phyloP scores from a whole-genome alignment of 2,329 filamentous ascomycete species.

The Fusarium sp. region DNA sequence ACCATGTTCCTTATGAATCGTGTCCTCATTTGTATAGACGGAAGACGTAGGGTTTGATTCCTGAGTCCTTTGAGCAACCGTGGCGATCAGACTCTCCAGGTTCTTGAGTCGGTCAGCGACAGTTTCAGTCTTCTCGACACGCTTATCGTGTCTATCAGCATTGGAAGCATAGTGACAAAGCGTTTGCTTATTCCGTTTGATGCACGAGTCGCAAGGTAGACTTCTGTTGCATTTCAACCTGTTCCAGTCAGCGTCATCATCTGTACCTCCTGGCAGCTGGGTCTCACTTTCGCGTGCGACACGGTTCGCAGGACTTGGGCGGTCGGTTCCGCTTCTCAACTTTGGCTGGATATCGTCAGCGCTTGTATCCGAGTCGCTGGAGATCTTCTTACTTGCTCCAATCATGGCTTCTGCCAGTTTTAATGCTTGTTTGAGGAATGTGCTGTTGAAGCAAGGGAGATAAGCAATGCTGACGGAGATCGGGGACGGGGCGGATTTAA shows the following conservation, averaged over 20 bases:
- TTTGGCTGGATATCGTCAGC: background rate
- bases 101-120: constrained; percentile 43
- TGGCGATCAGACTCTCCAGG: constrained; percentile 44
- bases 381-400: background rate
- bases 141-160: constrained; percentile 32
- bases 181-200: constrained; percentile 35
- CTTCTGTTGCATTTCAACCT: constrained; percentile 49
- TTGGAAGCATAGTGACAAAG: constrained; percentile 47
- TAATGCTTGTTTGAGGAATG: background rate
- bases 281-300: constrained; percentile 47
- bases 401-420: background rate
- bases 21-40: rapidly evolving
- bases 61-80: constrained; percentile 5
- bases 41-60: background rate
- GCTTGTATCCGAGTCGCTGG: rapidly evolving
- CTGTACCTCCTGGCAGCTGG: background rate
- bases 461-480: constrained; percentile 1
- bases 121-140: background rate
- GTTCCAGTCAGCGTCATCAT: background rate
- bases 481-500: constrained; percentile 27
- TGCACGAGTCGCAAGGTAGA: constrained; percentile 48
- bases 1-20: rapidly evolving
- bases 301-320: constrained; percentile 50
- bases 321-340: constrained; percentile 49
- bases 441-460: background rate